Evolutionary conservation across 176 grass and related monocot genomes (phyloP).

Genomic region (Avena eriantha): DNA sequence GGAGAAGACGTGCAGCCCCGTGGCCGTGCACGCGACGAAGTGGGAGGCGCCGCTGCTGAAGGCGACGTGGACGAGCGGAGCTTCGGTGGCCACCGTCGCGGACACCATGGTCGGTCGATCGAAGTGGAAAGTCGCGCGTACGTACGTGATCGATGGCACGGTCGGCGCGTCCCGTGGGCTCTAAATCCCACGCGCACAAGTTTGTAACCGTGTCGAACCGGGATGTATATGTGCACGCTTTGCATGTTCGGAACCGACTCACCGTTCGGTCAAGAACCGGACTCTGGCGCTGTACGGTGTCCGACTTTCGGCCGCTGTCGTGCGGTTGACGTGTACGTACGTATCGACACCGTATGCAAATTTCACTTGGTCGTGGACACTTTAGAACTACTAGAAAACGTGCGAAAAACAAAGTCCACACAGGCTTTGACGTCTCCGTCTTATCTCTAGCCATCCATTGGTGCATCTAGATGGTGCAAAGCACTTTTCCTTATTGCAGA

Average conservation of each 20-base stretch:
- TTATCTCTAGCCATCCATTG: too few species aligned
- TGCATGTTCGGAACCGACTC: background rate
- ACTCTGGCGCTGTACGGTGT: background rate
- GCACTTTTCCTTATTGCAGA: too few species aligned
- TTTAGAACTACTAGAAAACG: too few species aligned
- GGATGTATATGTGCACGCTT: too few species aligned
- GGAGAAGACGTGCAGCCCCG: conserved; percentile 61
- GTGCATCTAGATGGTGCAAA: too few species aligned
- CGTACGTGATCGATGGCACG: background rate
- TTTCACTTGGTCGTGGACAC: too few species aligned
- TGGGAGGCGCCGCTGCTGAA: conserved; percentile 65
- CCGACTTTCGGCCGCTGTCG: too few species aligned
- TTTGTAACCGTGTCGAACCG: background rate
- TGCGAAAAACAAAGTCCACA: too few species aligned
- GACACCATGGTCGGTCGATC: background rate
- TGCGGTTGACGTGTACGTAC: too few species aligned
- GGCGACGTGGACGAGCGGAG: conserved; percentile 55
- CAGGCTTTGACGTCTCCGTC: too few species aligned
- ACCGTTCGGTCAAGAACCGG: background rate
- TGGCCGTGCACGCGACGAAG: conserved; percentile 58
- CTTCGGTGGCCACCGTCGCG: background rate
- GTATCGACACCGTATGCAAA: too few species aligned
- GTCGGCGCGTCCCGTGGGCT: background rate
- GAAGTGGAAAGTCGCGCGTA: background rate
- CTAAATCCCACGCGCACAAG: background rate